Evolutionary conservation across 139 green algal species (phyloP).

Genomic region (Chlamydomonas incerta): DNA sequence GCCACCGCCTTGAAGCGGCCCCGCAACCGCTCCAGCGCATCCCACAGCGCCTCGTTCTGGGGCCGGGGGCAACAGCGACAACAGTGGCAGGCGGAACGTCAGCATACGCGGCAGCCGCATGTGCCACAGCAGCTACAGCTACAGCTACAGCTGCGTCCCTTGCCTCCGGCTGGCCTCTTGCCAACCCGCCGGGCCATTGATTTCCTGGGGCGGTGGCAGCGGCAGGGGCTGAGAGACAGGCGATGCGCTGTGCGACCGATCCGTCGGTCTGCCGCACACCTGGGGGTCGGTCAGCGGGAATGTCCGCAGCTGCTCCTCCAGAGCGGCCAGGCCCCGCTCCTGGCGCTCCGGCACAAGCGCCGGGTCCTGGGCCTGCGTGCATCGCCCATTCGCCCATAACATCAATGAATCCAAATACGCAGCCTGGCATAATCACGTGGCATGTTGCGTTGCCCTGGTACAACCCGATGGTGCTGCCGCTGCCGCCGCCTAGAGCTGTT

Average conservation of each 20-base stretch:
- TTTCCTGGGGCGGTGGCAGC: no score
- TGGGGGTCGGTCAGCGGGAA: constrained; percentile 71
- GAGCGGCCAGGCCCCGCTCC: constrained; percentile 54
- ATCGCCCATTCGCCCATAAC: no score
- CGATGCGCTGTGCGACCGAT: no score
- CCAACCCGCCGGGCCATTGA: no score
- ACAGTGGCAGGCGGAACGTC: not conserved
- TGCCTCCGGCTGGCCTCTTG: no score
- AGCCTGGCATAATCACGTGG: no score
- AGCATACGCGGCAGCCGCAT: not conserved
- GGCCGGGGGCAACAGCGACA: not conserved
- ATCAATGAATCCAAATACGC: no score
- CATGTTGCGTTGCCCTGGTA: no score
- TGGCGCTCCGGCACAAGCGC: constrained; percentile 41
- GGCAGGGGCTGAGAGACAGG: no score
- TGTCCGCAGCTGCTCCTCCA: constrained; percentile 62
- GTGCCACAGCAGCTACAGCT: not conserved
- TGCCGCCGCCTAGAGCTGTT: no score
- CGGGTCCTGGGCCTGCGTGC: not conserved
- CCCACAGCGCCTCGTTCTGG: constrained; percentile 79
- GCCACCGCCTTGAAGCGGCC: constrained; percentile 75
- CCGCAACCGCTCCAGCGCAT: constrained; percentile 69
- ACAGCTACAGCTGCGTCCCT: no score
- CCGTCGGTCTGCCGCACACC: constrained; percentile 42
- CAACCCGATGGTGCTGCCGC: no score